Percentiles rank a stretch among this genome's conserved stretches.
Conservation (phyloP, 2,329 filamentous ascomycete species). For the Epichloe baconii region DNA sequence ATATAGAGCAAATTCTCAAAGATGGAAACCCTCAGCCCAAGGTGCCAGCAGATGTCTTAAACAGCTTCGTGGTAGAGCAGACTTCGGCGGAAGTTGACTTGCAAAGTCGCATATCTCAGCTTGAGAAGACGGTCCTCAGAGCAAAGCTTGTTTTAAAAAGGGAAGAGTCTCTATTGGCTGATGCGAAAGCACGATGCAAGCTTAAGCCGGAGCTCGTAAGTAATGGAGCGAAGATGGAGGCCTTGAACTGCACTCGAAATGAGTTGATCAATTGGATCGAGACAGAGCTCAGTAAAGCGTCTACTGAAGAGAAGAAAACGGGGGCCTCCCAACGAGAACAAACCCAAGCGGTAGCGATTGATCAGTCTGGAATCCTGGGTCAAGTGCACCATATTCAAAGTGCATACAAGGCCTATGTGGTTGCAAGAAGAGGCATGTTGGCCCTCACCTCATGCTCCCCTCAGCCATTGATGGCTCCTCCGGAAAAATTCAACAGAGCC, state of each 20-base stretch:
- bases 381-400: slow-evolving; percentile 35
- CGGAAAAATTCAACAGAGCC: neutral
- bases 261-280: slow-evolving; percentile 56
- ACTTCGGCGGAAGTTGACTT: slow-evolving; percentile 28
- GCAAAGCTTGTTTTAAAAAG: slow-evolving; percentile 43
- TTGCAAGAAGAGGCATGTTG: slow-evolving; percentile 35
- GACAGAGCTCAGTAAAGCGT: slow-evolving; percentile 42
- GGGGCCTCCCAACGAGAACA: slow-evolving; percentile 14
- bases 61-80: slow-evolving; percentile 32
- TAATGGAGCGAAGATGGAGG: slow-evolving; percentile 32
- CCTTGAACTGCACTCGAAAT: slow-evolving; percentile 41
- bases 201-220: slow-evolving; percentile 23
- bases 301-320: slow-evolving; percentile 20
- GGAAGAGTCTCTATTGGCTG: slow-evolving; percentile 42
- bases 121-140: slow-evolving; percentile 46
- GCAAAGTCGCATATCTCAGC: slow-evolving; percentile 31
- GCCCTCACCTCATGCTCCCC: slow-evolving; percentile 22
- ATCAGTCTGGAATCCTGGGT: slow-evolving; percentile 20
- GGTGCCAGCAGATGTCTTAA: slow-evolving; percentile 39
- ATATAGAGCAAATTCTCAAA: slow-evolving; percentile 33
- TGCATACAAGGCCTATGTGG: slow-evolving; percentile 42
- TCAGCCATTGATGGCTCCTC: slow-evolving; percentile 13
- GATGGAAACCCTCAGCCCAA: slow-evolving; percentile 31
- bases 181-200: slow-evolving; percentile 27
- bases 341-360: slow-evolving; percentile 9